Percentiles rank a stretch among this genome's conserved stretches.
Conservation (phyloP, 2,329 filamentous ascomycete species). For the Fusarium agapanthi region DNA sequence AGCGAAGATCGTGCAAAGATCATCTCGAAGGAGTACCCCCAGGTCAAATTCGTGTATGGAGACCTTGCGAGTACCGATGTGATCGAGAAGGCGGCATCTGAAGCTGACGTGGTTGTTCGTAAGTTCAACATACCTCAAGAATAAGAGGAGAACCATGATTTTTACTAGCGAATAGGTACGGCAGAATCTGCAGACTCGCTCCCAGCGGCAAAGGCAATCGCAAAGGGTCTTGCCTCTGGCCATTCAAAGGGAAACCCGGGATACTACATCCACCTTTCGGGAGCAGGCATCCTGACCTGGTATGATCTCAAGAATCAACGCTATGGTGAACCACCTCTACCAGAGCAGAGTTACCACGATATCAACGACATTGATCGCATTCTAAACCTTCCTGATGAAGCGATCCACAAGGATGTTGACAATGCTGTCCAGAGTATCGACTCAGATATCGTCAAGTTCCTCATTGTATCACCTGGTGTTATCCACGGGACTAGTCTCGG, state of each 20-base stretch:
- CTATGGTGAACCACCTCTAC: constrained; percentile 54
- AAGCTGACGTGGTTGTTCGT: constrained; percentile 62
- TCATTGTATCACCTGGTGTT: constrained; percentile 59
- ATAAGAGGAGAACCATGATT: not conserved
- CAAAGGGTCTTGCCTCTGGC: constrained; percentile 54
- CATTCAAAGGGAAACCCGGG: constrained; percentile 56
- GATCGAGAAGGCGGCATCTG: constrained; percentile 60
- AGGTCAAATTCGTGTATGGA: constrained; percentile 59
- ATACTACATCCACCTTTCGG: constrained; percentile 61
- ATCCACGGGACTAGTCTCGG: constrained; percentile 63
- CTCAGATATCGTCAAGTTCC: constrained; percentile 49
- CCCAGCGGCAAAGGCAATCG: constrained; percentile 53
- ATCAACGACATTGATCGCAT: constrained; percentile 65
- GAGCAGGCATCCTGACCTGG: constrained; percentile 58
- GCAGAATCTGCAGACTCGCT: constrained; percentile 58
- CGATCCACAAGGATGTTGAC: constrained; percentile 73
- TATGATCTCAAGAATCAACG: constrained; percentile 54
- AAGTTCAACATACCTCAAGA: constrained; percentile 34
- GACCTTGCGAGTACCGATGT: constrained; percentile 55
- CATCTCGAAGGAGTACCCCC: constrained; percentile 57
- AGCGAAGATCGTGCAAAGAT: constrained; percentile 54
- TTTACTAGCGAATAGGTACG: constrained; percentile 49
- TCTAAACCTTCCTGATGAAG: constrained; percentile 63
- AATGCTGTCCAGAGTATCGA: constrained; percentile 65
- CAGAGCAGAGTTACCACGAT: constrained; percentile 65